Percentiles rank a stretch among this genome's conserved stretches.
Conservation (phyloP, 2,329 filamentous ascomycete species). For the Colletotrichum tofieldiae region DNA sequence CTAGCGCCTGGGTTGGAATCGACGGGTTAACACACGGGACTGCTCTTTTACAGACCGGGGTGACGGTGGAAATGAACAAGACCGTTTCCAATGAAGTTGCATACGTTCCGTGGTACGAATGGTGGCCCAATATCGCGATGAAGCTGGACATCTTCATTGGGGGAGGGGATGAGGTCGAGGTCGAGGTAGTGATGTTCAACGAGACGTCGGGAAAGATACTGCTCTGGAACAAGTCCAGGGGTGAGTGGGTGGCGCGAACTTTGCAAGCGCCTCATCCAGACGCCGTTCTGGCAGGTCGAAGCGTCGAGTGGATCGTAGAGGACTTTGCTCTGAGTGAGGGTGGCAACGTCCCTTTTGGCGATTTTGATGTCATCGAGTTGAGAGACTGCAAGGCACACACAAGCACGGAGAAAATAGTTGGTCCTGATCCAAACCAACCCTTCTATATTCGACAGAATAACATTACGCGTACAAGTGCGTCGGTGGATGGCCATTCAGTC, state of each 20-base stretch:
- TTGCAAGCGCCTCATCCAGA: background rate
- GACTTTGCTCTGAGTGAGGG: conserved; percentile 1
- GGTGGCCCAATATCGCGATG: conserved; percentile 6
- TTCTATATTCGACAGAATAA: background rate
- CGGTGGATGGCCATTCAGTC: background rate
- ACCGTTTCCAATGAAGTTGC: background rate
- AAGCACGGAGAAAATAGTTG: background rate
- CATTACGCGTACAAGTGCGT: background rate
- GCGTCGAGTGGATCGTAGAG: background rate
- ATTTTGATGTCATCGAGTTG: background rate
- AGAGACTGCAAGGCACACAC: background rate
- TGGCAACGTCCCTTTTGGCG: background rate
- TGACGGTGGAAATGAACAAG: background rate
- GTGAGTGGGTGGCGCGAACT: background rate
- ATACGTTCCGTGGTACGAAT: conserved; percentile 2
- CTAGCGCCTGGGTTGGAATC: background rate
- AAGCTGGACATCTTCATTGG: background rate
- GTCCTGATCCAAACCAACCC: background rate
- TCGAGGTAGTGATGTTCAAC: conserved; percentile 2
- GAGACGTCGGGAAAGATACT: background rate
- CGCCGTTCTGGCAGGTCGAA: background rate
- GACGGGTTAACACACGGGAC: background rate
- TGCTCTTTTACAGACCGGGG: background rate
- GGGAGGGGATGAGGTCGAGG: background rate
- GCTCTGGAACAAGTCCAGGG: background rate